Conservation (phyloP, 345 rosid species). For the Salix udensis region DNA sequence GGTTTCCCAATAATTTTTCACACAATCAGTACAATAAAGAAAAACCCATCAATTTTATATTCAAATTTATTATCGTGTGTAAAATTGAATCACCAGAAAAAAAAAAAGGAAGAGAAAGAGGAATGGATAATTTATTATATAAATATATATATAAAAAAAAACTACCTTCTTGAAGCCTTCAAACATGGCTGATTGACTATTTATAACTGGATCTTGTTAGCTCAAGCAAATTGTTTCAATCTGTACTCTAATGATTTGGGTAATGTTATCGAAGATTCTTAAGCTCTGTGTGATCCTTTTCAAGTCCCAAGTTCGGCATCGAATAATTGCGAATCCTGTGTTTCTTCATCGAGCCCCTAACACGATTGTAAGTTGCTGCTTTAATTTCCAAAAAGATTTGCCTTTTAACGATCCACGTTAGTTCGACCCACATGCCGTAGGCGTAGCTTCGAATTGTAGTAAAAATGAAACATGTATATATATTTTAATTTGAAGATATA, state of each 20-base stretch:
- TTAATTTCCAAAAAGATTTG: background rate
- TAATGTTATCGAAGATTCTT: background rate
- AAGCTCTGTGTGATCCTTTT: background rate
- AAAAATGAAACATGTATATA: background rate
- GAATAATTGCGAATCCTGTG: background rate
- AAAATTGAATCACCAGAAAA: background rate
- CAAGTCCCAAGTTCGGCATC: background rate
- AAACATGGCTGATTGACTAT: background rate
- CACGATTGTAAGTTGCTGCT: background rate
- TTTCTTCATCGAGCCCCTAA: background rate
- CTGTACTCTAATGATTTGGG: background rate
- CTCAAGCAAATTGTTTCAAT: background rate
- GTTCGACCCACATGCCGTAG: conserved; percentile 9
- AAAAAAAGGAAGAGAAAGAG: background rate
- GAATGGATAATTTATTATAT: background rate
- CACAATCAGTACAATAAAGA: too few species aligned
- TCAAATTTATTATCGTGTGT: too few species aligned
- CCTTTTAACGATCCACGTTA: background rate
- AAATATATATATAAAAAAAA: too few species aligned
- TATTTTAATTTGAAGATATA: too few species aligned
- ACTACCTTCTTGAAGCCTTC: background rate
- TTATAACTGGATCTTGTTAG: background rate
- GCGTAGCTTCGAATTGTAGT: background rate
- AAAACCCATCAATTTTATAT: too few species aligned
- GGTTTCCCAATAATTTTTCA: too few species aligned